Conservation (phyloP, 164 flowering plant genomes). For the Litsea cubeba region DNA sequence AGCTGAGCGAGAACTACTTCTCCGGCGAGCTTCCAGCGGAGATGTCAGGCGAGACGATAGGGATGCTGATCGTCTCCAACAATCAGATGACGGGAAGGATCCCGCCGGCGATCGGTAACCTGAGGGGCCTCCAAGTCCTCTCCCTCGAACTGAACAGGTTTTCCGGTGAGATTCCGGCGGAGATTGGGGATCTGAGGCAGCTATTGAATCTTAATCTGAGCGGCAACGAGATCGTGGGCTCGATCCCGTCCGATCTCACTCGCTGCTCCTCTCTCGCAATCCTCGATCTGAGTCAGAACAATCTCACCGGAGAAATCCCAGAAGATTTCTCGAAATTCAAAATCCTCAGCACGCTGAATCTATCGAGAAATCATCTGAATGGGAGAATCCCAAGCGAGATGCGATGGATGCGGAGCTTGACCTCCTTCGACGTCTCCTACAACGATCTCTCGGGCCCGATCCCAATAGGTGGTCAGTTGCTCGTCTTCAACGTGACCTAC, state of each 20-base stretch:
- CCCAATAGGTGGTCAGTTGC: conserved; percentile 63
- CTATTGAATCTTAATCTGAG: conserved; percentile 46
- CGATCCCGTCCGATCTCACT: conserved; percentile 45
- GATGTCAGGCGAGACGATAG: conserved; percentile 38
- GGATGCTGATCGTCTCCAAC: conserved; percentile 39
- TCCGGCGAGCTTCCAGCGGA: conserved; percentile 61
- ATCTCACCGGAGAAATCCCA: conserved; percentile 52
- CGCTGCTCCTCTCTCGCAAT: conserved; percentile 31
- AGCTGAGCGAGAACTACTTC: conserved; percentile 56
- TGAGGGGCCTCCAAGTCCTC: conserved; percentile 33
- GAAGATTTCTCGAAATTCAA: conserved; percentile 29
- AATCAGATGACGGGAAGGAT: conserved; percentile 59
- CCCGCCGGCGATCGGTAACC: conserved; percentile 52
- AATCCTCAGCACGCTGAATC: conserved; percentile 42
- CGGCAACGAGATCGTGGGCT: conserved; percentile 49
- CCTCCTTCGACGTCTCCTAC: conserved; percentile 61
- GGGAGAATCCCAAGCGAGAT: conserved; percentile 65
- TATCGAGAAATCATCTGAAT: conserved; percentile 51
- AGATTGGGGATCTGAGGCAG: conserved; percentile 36
- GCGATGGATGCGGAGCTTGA: conserved; percentile 51
- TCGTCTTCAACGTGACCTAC: conserved; percentile 47
- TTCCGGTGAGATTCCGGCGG: conserved; percentile 53
- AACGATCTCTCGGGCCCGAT: conserved; percentile 58
- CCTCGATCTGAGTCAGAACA: conserved; percentile 65
- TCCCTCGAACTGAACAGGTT: conserved; percentile 49